Percentiles rank a stretch among this genome's conserved stretches.
phyloP scores from a whole-genome alignment of 345 rosid species.

The Jatropha curcas region DNA sequence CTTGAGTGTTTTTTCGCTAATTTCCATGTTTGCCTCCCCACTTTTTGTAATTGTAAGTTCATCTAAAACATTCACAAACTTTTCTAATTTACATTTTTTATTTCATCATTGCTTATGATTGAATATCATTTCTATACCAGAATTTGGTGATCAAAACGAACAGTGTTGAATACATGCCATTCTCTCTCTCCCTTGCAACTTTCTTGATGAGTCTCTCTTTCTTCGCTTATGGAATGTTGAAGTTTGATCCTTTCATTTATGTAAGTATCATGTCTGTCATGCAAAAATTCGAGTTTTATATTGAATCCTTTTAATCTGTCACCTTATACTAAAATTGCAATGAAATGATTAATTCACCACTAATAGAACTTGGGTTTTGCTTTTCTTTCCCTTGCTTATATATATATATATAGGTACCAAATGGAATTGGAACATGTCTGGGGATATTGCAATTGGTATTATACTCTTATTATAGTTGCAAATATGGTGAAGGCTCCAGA shows the following conservation, averaged over 20 bases:
- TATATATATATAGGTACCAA: constrained; percentile 46
- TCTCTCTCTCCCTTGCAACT: constrained; percentile 50
- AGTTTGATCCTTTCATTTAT: constrained; percentile 45
- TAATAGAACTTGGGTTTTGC: too few species aligned
- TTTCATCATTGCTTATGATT: constrained; percentile 9
- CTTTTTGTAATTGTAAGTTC: constrained; percentile 48
- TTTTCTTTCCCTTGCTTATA: neutral
- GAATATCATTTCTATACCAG: constrained; percentile 24
- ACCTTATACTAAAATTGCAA: too few species aligned
- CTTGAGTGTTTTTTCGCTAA: constrained; percentile 49
- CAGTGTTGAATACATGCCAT: constrained; percentile 60
- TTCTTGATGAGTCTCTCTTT: constrained; percentile 54
- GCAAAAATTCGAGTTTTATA: neutral
- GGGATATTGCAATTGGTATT: constrained; percentile 41
- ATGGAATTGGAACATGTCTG: constrained; percentile 51
- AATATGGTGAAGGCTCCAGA: constrained; percentile 25
- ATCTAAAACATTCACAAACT: neutral
- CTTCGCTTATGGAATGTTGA: constrained; percentile 41
- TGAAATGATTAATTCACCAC: too few species aligned
- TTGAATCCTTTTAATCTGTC: too few species aligned
- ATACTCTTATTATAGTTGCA: constrained; percentile 35
- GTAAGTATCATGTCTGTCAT: constrained; percentile 30
- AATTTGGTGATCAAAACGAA: constrained; percentile 45
- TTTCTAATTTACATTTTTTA: neutral
- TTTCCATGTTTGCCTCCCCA: constrained; percentile 56